phyloP scores from a whole-genome alignment of 2,329 filamentous ascomycete genomes.

The Aureobasidium sp. region DNA sequence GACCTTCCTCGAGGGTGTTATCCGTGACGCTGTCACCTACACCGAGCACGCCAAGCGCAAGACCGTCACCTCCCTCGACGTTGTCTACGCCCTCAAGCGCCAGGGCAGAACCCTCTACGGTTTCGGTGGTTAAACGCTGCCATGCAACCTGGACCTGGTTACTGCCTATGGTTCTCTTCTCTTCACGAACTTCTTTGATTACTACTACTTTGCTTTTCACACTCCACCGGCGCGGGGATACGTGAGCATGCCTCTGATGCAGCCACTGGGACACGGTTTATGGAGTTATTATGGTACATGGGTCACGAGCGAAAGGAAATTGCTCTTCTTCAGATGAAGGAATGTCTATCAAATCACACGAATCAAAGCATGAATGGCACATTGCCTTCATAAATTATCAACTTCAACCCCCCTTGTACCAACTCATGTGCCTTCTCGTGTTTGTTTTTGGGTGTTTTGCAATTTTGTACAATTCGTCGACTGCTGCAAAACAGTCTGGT shows the following conservation, averaged over 20 bases:
- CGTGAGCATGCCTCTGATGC: conserved; percentile 12
- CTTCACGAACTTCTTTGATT: conserved; percentile 8
- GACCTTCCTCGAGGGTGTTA: conserved; percentile 77
- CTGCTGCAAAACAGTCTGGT: background rate
- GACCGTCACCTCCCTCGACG: conserved; percentile 58
- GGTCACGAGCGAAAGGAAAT: background rate
- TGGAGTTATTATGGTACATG: conserved; percentile 10
- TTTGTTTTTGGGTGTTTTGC: background rate
- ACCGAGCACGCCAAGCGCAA: conserved; percentile 78
- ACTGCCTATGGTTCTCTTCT: background rate
- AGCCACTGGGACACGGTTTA: conserved; percentile 5
- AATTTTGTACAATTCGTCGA: background rate
- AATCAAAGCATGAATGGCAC: conserved; percentile 11
- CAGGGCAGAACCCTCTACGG: conserved; percentile 61
- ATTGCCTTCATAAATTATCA: conserved; percentile 7
- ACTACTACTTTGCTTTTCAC: conserved; percentile 1
- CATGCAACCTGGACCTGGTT: background rate
- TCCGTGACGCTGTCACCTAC: conserved; percentile 73
- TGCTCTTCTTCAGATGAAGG: conserved; percentile 11
- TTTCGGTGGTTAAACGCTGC: conserved; percentile 53
- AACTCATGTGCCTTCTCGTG: background rate
- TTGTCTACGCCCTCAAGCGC: conserved; percentile 58
- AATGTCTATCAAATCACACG: conserved; percentile 9
- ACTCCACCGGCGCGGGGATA: conserved; percentile 5
- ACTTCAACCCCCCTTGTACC: background rate